Evolutionary conservation across 1,284 basidiomycete species (phyloP).

Genomic region (Sporisorium graminicola): DNA sequence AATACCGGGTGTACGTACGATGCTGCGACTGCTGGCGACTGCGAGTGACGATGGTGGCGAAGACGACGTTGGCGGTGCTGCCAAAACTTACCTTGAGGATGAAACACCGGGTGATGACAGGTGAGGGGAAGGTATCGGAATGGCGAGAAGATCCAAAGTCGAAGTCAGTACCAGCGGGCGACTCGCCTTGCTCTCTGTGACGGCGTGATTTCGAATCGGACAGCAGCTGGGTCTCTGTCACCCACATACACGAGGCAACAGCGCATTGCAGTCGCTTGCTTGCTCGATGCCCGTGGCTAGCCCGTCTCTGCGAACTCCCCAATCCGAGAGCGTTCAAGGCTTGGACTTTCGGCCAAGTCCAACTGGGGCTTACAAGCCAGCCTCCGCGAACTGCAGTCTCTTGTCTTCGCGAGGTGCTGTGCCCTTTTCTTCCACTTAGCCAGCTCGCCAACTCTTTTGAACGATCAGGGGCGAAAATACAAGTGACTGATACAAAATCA

Average conservation of each 20-base stretch:
- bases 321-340: constrained; percentile 3
- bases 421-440: not conserved
- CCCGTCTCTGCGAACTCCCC: not conserved
- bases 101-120: constrained; percentile 49
- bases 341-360: constrained; percentile 14
- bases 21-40: constrained; percentile 6
- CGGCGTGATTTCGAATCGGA: not conserved
- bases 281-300: not conserved
- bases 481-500: not conserved
- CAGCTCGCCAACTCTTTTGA: too few species aligned
- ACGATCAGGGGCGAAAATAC: too few species aligned
- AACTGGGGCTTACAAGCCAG: not conserved
- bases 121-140: constrained; percentile 40
- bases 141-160: constrained; percentile 25
- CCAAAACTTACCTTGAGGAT: constrained; percentile 54
- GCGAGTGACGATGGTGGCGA: constrained; percentile 29
- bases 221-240: not conserved
- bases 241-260: not conserved
- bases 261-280: too few species aligned
- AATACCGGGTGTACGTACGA: constrained; percentile 2
- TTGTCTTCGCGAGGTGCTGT: not conserved
- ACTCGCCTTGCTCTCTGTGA: constrained; percentile 5
- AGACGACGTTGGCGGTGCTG: constrained; percentile 10
- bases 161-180: constrained; percentile 13
- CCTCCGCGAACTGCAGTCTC: not conserved